Base-by-base conservation (phyloP, 2,329 filamentous ascomycete species). In the Epichloe baconii region DNA sequence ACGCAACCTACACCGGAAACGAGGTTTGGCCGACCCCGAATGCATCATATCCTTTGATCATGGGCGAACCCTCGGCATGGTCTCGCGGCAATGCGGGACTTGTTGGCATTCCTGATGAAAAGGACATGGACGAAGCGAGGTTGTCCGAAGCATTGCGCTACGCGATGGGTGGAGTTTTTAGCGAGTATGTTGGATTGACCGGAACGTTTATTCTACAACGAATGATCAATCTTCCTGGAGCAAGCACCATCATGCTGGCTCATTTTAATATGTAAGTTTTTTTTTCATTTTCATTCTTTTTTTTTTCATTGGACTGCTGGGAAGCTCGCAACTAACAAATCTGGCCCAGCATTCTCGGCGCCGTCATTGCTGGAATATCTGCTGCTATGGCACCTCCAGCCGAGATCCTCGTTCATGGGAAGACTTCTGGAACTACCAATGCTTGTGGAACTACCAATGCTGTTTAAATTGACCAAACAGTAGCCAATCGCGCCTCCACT, bases 261-360 rank as follows among this genome's bases (percentile, higher is more conserved):
- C 56, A 63, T 41, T 12, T 62, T 41, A 59, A 55, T 41, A 4
- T 65, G 62, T 65, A 53, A 55, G 60, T 57, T 5, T 15, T 4
- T 6, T 19, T 19, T n/a, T n/a, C n/a, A n/a, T n/a, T n/a, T n/a
- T n/a, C n/a, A n/a, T n/a, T n/a, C n/a, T n/a, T 19, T 19, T 4
- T 17, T 4, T 6, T 4, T 3, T 0, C 11, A 11, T 14, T 7
- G 14, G n/a, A 42, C 21, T 2, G 19, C 15, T 14, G 15, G 2
- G 15, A 10, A 19, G 19, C 21, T 38, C 38, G 15, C 45, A 19
- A 44, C 53, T 62, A 23, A 62, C 51, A 3, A 34, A n/a, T 26
- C n/a, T 23, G 10, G 23, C 7, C 5, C 35, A 63, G 61, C 26
- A 11, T 58, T 4, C 11, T 62, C 15, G 60, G 53, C 38, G 44